A percentile compares a stretch with the other conserved stretches of the same genome.
phyloP scores from a whole-genome alignment of 371 early-diverging fungal species.

The Amoeboaphelidium protococcarum region DNA sequence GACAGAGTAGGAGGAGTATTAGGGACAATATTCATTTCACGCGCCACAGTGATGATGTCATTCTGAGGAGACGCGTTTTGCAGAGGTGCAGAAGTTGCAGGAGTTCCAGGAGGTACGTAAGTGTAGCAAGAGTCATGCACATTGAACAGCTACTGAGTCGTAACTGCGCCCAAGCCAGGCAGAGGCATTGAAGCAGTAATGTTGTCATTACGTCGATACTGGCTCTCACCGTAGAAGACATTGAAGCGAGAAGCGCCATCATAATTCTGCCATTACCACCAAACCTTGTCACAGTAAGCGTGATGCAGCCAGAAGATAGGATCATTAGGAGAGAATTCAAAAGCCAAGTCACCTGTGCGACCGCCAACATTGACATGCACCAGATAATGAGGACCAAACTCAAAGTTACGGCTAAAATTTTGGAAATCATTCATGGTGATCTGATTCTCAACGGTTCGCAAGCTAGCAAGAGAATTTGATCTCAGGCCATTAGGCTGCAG shows the following conservation, averaged over 20 bases:
- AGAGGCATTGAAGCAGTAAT: too few relatives aligned
- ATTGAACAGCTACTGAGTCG: not conserved
- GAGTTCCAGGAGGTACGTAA: not conserved
- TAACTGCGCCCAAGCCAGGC: too few relatives aligned
- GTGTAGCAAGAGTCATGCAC: not conserved
- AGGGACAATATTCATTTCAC: too few relatives aligned
- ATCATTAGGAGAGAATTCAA: conserved; percentile 15
- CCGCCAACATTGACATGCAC: conserved; percentile 23
- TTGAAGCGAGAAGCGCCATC: not conserved
- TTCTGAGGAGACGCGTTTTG: too few relatives aligned
- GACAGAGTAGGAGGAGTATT: too few relatives aligned
- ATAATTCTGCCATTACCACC: conserved; percentile 17
- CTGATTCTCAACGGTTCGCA: too few relatives aligned
- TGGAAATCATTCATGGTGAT: conserved; percentile 10
- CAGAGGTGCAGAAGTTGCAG: too few relatives aligned
- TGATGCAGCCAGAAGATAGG: conserved; percentile 30
- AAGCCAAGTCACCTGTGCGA: conserved; percentile 12
- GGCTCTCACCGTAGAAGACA: not conserved
- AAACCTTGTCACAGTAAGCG: conserved; percentile 22
- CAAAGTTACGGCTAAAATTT: conserved; percentile 13
- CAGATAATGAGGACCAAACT: conserved; percentile 16
- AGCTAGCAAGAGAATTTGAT: too few relatives aligned
- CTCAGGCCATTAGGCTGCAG: too few relatives aligned
- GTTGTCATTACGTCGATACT: not conserved
- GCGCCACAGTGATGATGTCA: too few relatives aligned